phyloP scores from a whole-genome alignment of 2,329 filamentous ascomycete genomes.

The Penicillium italicum region DNA sequence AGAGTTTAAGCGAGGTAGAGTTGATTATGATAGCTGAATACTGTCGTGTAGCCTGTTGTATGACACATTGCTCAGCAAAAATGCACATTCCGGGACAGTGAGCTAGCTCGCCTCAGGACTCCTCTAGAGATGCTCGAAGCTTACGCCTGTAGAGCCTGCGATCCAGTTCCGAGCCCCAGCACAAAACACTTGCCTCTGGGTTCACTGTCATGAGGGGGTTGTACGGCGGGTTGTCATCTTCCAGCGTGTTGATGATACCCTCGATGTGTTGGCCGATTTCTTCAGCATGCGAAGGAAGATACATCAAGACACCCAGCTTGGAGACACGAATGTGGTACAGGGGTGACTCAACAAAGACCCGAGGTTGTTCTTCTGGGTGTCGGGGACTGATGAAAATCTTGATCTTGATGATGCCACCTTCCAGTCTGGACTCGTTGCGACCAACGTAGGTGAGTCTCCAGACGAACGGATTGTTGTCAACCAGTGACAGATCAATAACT shows the following conservation, averaged over 20 bases:
- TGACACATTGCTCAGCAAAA: neutral
- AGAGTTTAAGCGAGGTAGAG: neutral
- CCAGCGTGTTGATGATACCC: conserved; percentile 74
- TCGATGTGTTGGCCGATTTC: conserved; percentile 81
- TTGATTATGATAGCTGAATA: neutral
- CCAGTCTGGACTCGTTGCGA: conserved; percentile 85
- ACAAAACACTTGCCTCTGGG: conserved; percentile 77
- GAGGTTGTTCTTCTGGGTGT: conserved; percentile 85
- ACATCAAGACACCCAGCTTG: conserved; percentile 75
- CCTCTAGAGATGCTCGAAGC: conserved; percentile 50
- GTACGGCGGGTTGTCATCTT: conserved; percentile 82
- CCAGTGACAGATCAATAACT: conserved; percentile 69
- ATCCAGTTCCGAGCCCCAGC: conserved; percentile 76
- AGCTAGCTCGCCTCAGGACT: neutral
- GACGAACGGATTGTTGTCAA: conserved; percentile 79
- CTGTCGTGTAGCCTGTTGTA: no score
- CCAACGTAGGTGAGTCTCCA: conserved; percentile 91
- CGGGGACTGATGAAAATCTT: conserved; percentile 73
- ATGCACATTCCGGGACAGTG: neutral
- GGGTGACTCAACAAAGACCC: conserved; percentile 72
- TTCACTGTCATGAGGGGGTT: conserved; percentile 87
- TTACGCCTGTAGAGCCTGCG: conserved; percentile 81
- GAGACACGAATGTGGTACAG: conserved; percentile 89
- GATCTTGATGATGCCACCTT: conserved; percentile 84
- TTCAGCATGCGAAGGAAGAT: conserved; percentile 67